Evolutionary conservation across 176 grass and related monocot genomes (phyloP).

Genomic region (Melocanna baccifera): DNA sequence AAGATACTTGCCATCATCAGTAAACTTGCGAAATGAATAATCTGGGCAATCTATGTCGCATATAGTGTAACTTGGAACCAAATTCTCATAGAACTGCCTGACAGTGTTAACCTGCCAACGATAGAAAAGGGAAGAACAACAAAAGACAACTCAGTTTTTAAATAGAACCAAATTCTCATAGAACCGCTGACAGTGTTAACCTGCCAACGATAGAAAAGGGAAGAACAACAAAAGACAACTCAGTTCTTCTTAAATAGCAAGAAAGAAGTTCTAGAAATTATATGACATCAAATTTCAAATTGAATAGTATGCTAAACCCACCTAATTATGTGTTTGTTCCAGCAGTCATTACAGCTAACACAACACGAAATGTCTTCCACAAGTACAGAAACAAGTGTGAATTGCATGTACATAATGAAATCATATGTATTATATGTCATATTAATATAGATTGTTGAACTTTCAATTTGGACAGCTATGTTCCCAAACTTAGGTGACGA

Average conservation of each 20-base stretch:
- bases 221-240: no score
- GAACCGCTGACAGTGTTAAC: conserved; percentile 51
- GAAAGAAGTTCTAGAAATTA: neutral
- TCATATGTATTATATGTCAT: neutral
- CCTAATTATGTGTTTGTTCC: neutral
- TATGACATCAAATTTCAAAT: neutral
- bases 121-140: conserved; percentile 4
- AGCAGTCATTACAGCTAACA: neutral
- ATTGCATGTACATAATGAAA: neutral
- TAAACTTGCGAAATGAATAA: conserved; percentile 81
- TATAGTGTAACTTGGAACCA: conserved; percentile 74
- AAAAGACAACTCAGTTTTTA: neutral
- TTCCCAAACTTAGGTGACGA: neutral
- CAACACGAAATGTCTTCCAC: neutral
- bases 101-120: conserved; percentile 64
- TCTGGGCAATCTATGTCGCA: conserved; percentile 87
- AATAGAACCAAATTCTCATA: conserved; percentile 92
- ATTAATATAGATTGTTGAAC: neutral
- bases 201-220: no score
- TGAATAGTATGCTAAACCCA: neutral
- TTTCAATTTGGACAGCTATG: neutral
- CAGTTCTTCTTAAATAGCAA: neutral
- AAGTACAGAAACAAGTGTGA: neutral
- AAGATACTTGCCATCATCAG: conserved; percentile 85
- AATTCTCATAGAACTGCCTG: conserved; percentile 92